Evolutionary conservation across 129 eudicot species (phyloP), one percentile per base, ranked within the genome.

Genomic region (Dittrichia graveolens): DNA sequence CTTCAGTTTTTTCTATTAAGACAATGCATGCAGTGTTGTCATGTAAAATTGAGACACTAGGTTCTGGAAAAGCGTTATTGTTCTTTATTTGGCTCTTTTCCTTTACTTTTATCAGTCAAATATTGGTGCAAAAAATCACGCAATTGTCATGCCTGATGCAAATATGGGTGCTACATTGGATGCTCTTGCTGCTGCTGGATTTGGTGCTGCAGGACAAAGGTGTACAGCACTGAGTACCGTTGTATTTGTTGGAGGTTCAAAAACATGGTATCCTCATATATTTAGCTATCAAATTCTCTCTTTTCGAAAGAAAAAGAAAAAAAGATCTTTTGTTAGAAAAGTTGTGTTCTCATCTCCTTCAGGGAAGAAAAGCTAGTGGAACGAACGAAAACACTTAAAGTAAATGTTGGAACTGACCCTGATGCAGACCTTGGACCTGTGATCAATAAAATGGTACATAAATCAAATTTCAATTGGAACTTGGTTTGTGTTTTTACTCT

Each of bases 101-200:
- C 41, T 45, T 57, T 54, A 49, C 40, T 64, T 31, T 65, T 13
- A 42, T 63, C 77, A 88, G 97, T 86, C 96, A 68, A 92, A 92
- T 75, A 84, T 81, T 85, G 95, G 96, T 77, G 91, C 90, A 55
- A 92, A 87, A 77, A 92, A 92, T 81, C 98, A 92, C 56, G 95
- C 95, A 72, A 79, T 92, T 53, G 96, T 92, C 75, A 77, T 92
- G 95, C 98, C 95, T 76, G 98, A 92, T 85, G 98, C 98, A 65
- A 76, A 83, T 44, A 62, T 85, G 59, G 92, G 82, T 83, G 91
- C 96, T 40, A 87, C 96, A 15, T 45, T 87, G 79, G 90, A 89
- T 78, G 95, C 90, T 72, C 80, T 92, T 71, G 84, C 87, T 54
- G 88, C 88, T 35, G 87, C 95, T 64, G 96, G 98, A 60, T 92